Evolutionary conservation across 495 filamentous ascomycete genomes (phyloP), one percentile per base, ranked within the genome.

Genomic region (Aspergillus conjunctus): DNA sequence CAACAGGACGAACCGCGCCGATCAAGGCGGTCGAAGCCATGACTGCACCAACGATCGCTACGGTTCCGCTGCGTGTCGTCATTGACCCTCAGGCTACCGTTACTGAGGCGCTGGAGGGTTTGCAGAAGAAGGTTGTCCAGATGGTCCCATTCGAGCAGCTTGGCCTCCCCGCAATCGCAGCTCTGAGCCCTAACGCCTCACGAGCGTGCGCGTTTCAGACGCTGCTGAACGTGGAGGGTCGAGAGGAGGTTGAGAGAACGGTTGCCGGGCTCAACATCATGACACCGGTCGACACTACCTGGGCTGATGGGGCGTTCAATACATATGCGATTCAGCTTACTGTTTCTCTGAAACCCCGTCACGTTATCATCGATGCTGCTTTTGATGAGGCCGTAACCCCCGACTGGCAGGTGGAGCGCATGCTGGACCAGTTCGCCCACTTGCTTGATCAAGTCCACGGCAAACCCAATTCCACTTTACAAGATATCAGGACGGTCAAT

Each of bases 191-290:
- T 0, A 83, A 87, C 22, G 76, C 81, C 2, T 66, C 73, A 46
- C 65, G 72, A 26, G 85, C 83, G 2, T 85, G 82, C 56, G 77
- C 81, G 45, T 78, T 87, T 58, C 76, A 81, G 51, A 82, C 71
- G 18, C 58, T 54, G 12, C 59, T 67, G 1, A 26, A 30, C 14
- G 17, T 62, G 4, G 54, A 61, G 22, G 22, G 39, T 14, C 12
- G 43, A 33, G 51, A 22, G 11, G 32, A 52, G 34, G 34, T 37
- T 1, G 34, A 37, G 34, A 8, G 34, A 8, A 14, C 14, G 34
- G 34, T 37, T 37, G 34, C 34, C 12, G 43, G 43, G 12, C 43
- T 20, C 12, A 22, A 49, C 3, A 11, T 22, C 20, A 20, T 30
- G 14, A 57, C 44, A 48, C 55, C 14, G 54, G 44, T 37, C 44